Percentiles rank a stretch among this genome's conserved stretches.
Conservation (phyloP, 2,329 filamentous ascomycete species). For the Ophiostoma sp. region DNA sequence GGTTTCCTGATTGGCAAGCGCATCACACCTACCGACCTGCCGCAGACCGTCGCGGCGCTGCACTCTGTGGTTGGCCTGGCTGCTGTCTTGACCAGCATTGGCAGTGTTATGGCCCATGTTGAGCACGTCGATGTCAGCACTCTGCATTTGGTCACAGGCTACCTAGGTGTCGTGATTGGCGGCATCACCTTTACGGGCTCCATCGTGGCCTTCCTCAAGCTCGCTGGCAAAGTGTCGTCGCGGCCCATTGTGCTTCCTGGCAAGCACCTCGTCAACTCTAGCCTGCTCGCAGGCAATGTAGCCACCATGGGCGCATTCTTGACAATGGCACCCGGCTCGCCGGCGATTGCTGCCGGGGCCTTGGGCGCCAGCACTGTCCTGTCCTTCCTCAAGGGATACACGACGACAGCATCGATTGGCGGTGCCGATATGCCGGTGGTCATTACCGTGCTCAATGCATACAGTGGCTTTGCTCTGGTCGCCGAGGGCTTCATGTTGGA, state of each 20-base stretch:
- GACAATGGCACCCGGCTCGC: conserved; percentile 72
- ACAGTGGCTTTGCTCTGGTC: conserved; percentile 83
- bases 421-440: conserved; percentile 94
- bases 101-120: conserved; percentile 72
- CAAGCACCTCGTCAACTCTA: conserved; percentile 67
- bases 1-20: conserved; percentile 74
- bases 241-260: conserved; percentile 67
- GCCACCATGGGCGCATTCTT: conserved; percentile 82
- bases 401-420: conserved; percentile 80
- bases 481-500: conserved; percentile 90
- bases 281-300: conserved; percentile 67
- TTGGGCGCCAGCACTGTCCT: conserved; percentile 69
- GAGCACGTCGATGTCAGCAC: conserved; percentile 58
- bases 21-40: conserved; percentile 81
- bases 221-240: conserved; percentile 76
- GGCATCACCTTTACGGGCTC: conserved; percentile 89
- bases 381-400: conserved; percentile 81
- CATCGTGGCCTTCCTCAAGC: conserved; percentile 82
- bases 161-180: conserved; percentile 79
- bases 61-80: conserved; percentile 88
- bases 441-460: conserved; percentile 84
- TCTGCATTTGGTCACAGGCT: conserved; percentile 78
- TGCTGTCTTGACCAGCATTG: conserved; percentile 81
- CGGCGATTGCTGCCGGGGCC: conserved; percentile 71
- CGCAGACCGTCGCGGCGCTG: conserved; percentile 81